A percentile compares a stretch with the other conserved stretches of the same genome.
phyloP scores from a whole-genome alignment of 441 rosid species.

The Pelargonium myrrhifolium region DNA sequence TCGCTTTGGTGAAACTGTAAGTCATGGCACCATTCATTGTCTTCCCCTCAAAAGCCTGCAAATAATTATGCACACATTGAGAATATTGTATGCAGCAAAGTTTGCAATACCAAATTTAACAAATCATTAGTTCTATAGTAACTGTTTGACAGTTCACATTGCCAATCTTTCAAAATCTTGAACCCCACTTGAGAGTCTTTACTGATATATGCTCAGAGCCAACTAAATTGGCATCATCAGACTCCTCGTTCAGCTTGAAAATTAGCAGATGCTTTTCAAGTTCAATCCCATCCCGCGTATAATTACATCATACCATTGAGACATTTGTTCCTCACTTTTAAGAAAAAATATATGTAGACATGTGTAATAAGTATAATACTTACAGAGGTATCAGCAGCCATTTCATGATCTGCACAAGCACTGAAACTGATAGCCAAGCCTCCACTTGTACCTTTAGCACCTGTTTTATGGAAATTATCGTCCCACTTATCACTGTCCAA shows the following conservation, averaged over 20 bases:
- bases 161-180: too few species aligned
- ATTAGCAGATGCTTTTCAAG: not conserved
- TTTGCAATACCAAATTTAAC: not conserved
- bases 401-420: constrained; percentile 10
- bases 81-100: not conserved
- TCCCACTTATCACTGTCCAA: not conserved
- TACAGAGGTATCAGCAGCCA: constrained; percentile 13
- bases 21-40: constrained; percentile 11
- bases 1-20: not conserved
- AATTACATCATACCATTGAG: not conserved
- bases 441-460: constrained; percentile 13
- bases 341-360: not conserved
- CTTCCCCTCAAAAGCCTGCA: constrained; percentile 1
- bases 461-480: constrained; percentile 6
- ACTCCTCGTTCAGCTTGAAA: too few species aligned
- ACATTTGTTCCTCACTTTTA: not conserved
- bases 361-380: not conserved
- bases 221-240: too few species aligned
- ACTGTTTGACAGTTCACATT: too few species aligned
- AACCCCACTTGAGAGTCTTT: too few species aligned
- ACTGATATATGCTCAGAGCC: too few species aligned
- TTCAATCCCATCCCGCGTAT: too few species aligned
- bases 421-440: constrained; percentile 13
- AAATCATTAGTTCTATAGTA: not conserved
- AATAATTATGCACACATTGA: not conserved